phyloP scores from a whole-genome alignment of 805 yeast species.

The Ogataea nakhonphanomensis region DNA sequence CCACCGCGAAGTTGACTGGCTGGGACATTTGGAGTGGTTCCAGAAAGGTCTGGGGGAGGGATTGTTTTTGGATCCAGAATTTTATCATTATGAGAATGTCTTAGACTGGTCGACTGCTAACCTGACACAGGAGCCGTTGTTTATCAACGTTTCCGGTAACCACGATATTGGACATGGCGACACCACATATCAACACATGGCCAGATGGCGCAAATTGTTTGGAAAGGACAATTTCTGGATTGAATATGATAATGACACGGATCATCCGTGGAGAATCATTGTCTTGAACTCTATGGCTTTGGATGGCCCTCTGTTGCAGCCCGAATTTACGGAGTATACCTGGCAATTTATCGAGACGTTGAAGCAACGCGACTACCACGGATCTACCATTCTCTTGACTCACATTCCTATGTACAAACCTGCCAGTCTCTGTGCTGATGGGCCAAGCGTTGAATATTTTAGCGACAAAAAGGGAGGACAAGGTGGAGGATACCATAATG shows the following conservation, averaged over 20 bases:
- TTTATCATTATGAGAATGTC: conserved; percentile 55
- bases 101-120: conserved; percentile 57
- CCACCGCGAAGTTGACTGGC: conserved; percentile 58
- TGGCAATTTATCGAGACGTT: conserved; percentile 71
- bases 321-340: conserved; percentile 61
- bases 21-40: conserved; percentile 37
- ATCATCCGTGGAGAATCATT: conserved; percentile 84
- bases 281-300: conserved; percentile 77
- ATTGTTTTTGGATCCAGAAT: conserved; percentile 23
- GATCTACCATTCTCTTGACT: conserved; percentile 78
- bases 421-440: conserved; percentile 83
- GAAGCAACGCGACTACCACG: conserved; percentile 53
- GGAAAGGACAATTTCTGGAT: conserved; percentile 86
- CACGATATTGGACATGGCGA: conserved; percentile 98
- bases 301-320: conserved; percentile 88
- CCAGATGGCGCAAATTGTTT: conserved; percentile 67
- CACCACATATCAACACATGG: conserved; percentile 86
- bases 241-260: conserved; percentile 58
- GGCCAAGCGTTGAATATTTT: conserved; percentile 68
- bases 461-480: conserved; percentile 44
- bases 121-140: conserved; percentile 52
- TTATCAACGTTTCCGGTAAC: conserved; percentile 87
- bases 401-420: conserved; percentile 87
- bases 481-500: conserved; percentile 63
- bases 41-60: conserved; percentile 32